phyloP scores from a whole-genome alignment of 768 basidiomycete species.

The Hypholoma fasciculare region DNA sequence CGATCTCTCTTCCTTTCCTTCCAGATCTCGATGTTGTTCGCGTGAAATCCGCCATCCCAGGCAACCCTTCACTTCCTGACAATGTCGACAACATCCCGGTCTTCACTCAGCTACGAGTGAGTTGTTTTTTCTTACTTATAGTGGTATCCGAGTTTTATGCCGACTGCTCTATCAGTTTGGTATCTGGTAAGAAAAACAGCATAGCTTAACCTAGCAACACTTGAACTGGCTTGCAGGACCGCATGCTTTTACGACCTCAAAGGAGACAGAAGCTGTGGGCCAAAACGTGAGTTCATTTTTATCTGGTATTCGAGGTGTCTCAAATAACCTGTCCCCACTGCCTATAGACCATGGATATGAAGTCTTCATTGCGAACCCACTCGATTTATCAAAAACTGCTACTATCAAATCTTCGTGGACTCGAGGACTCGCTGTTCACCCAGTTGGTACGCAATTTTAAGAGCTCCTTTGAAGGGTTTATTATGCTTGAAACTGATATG shows the following conservation, averaged over 20 bases:
- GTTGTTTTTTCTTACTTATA: conserved; percentile 24
- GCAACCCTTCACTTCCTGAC: background rate
- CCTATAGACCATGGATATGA: conserved; percentile 56
- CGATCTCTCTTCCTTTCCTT: conserved; percentile 72
- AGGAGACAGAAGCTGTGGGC: conserved; percentile 45
- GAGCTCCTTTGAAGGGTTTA: background rate
- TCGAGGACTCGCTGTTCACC: conserved; percentile 71
- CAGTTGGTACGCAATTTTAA: conserved; percentile 57
- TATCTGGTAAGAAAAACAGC: conserved; percentile 51
- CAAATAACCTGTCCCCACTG: background rate
- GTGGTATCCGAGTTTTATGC: background rate
- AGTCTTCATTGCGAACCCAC: conserved; percentile 36
- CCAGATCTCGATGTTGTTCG: conserved; percentile 68
- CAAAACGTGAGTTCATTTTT: background rate
- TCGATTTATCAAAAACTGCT: conserved; percentile 32
- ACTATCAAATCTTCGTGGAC: conserved; percentile 64
- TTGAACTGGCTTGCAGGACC: conserved; percentile 42
- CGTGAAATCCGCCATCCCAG: conserved; percentile 40
- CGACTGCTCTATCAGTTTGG: conserved; percentile 50
- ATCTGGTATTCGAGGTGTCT: background rate
- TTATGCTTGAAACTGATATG: background rate
- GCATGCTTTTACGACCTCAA: conserved; percentile 52
- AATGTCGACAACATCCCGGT: conserved; percentile 19
- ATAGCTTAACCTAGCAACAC: background rate
- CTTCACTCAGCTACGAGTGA: conserved; percentile 54